Percentiles rank a stretch among this genome's conserved stretches.
Evolutionary conservation across 306 rosid genomes (phyloP).

Genomic region (Prunus mira): DNA sequence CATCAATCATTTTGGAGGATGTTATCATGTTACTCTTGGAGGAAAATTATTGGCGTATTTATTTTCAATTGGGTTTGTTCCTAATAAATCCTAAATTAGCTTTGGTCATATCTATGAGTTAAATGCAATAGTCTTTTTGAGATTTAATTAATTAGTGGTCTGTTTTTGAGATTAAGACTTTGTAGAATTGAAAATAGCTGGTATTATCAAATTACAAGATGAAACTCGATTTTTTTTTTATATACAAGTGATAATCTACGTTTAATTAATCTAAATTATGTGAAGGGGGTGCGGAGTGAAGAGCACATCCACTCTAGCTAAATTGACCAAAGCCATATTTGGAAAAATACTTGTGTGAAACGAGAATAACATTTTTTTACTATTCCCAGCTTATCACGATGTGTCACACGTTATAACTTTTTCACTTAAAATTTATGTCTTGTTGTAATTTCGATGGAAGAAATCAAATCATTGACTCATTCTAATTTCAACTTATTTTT

Average conservation of each 20-base stretch:
- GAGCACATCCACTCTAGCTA: accelerated
- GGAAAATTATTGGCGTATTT: not conserved
- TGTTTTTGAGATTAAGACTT: not conserved
- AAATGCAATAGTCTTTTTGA: not conserved
- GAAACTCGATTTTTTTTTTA: not conserved
- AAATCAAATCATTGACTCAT: too few species aligned
- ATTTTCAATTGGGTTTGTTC: not conserved
- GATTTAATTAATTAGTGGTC: not conserved
- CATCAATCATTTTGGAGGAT: not conserved
- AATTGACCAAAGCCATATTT: accelerated
- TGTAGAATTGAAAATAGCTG: not conserved
- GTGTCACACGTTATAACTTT: too few species aligned
- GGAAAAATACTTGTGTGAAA: too few species aligned
- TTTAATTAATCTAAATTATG: too few species aligned
- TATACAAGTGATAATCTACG: not conserved
- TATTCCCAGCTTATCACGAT: accelerated
- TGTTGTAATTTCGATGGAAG: too few species aligned
- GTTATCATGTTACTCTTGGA: too few species aligned
- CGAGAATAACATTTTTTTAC: accelerated
- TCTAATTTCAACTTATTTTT: too few species aligned
- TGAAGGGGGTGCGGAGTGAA: accelerated
- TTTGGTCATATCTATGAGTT: not conserved
- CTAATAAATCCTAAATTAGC: not conserved
- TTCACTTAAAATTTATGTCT: too few species aligned
- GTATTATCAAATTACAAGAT: not conserved